Evolutionary conservation across 352 stramenopile genomes (phyloP).

Genomic region (Pythium plurisporium): DNA sequence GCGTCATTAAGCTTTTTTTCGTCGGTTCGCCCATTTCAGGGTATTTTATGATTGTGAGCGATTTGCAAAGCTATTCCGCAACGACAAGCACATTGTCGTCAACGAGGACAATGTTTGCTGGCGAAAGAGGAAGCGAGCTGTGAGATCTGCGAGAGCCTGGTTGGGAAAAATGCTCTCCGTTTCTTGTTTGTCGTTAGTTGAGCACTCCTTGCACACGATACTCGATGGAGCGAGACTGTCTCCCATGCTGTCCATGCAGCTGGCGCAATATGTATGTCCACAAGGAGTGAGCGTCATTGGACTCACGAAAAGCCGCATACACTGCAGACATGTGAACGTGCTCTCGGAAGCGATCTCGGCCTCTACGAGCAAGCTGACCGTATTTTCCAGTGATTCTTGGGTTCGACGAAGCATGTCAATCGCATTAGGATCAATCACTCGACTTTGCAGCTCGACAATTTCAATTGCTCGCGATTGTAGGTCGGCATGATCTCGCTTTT

Average conservation of each 20-base stretch:
- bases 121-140: slow-evolving; percentile 66
- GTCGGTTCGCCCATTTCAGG: too few species aligned
- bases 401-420: slow-evolving; percentile 51
- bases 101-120: slow-evolving; percentile 63
- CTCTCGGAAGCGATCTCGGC: slow-evolving; percentile 68
- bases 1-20: too few species aligned
- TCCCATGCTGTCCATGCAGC: slow-evolving; percentile 43
- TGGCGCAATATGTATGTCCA: slow-evolving; percentile 66
- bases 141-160: slow-evolving; percentile 62
- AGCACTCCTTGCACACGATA: slow-evolving; percentile 56
- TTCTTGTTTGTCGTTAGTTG: slow-evolving; percentile 13
- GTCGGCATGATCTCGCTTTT: slow-evolving; percentile 39
- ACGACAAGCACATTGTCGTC: slow-evolving; percentile 63
- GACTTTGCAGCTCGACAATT: slow-evolving; percentile 40
- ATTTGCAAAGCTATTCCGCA: slow-evolving; percentile 55
- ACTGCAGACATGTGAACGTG: slow-evolving; percentile 72
- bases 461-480: slow-evolving; percentile 34
- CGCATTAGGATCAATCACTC: slow-evolving; percentile 43
- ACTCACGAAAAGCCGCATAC: slow-evolving; percentile 55
- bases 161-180: slow-evolving; percentile 64
- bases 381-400: slow-evolving; percentile 64
- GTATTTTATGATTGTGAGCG: slow-evolving; percentile 17
- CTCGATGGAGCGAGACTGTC: slow-evolving; percentile 32
- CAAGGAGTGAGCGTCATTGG: slow-evolving; percentile 67
- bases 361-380: slow-evolving; percentile 59